A percentile compares a stretch with the other conserved stretches of the same genome.
phyloP scores from a whole-genome alignment of 2,329 filamentous ascomycete species.

The Pseudogymnoascus sp. region DNA sequence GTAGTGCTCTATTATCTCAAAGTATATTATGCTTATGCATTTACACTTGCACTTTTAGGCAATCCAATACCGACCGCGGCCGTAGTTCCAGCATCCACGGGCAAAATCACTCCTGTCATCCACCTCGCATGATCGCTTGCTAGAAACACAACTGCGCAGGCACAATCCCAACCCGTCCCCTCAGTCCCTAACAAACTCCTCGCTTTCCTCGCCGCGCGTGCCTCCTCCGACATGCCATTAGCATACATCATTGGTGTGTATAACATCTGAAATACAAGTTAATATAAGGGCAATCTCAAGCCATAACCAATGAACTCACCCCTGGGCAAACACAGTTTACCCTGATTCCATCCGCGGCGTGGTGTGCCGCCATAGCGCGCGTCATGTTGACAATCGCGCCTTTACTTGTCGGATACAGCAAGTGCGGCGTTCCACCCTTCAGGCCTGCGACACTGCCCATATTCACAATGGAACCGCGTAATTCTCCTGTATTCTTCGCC shows the following conservation, averaged over 20 bases:
- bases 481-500: conserved; percentile 42
- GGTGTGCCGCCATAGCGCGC: conserved; percentile 48
- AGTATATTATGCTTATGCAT: not conserved
- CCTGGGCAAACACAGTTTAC: conserved; percentile 51
- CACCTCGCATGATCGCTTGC: conserved; percentile 46
- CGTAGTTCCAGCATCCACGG: conserved; percentile 43
- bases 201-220: conserved; percentile 32
- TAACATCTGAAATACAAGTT: conserved; percentile 32
- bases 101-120: conserved; percentile 43
- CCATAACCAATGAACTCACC: conserved; percentile 33
- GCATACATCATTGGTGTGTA: conserved; percentile 43
- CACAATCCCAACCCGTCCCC: conserved; percentile 48
- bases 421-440: conserved; percentile 38
- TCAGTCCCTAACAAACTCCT: conserved; percentile 49
- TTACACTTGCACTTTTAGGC: not conserved
- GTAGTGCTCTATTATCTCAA: too few relatives aligned
- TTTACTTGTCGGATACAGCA: conserved; percentile 43
- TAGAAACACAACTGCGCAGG: conserved; percentile 45
- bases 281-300: not conserved
- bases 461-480: conserved; percentile 51
- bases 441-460: conserved; percentile 56
- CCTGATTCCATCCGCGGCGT: conserved; percentile 43
- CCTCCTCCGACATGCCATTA: conserved; percentile 35
- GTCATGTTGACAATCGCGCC: conserved; percentile 50
- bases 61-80: conserved; percentile 30